Evolutionary conservation across 1,284 basidiomycete species (phyloP).

Genomic region (Boletus albobrunnescens): DNA sequence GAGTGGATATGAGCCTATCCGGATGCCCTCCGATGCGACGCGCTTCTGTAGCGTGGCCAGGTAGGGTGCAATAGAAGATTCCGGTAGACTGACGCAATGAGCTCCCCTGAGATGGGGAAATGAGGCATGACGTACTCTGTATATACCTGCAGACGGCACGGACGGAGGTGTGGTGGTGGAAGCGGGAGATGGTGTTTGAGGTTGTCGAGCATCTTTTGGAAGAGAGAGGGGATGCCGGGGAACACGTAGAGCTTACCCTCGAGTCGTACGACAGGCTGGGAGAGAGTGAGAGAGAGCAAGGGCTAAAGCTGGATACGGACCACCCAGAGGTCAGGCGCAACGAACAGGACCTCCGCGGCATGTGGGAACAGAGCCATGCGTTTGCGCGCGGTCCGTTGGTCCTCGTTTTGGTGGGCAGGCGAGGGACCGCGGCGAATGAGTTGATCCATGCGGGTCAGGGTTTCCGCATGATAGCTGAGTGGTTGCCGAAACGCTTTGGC

Average conservation of each 20-base stretch:
- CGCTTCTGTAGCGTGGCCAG: slow-evolving; percentile 74
- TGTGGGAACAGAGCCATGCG: slow-evolving; percentile 84
- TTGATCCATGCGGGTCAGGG: slow-evolving; percentile 71
- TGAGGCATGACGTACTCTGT: slow-evolving; percentile 53
- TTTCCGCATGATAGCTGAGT: slow-evolving; percentile 78
- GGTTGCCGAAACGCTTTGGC: slow-evolving; percentile 80
- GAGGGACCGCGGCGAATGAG: slow-evolving; percentile 51
- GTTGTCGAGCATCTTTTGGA: slow-evolving; percentile 74
- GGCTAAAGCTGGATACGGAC: slow-evolving; percentile 33
- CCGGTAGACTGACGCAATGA: slow-evolving; percentile 50
- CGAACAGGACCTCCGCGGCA: slow-evolving; percentile 71
- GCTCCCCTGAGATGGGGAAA: not conserved
- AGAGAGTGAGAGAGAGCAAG: not conserved
- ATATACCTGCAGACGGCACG: slow-evolving; percentile 73
- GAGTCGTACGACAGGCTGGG: slow-evolving; percentile 77
- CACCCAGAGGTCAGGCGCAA: slow-evolving; percentile 79
- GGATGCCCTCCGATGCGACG: slow-evolving; percentile 72
- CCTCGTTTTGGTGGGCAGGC: slow-evolving; percentile 59
- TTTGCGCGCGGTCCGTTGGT: slow-evolving; percentile 69
- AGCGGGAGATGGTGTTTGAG: slow-evolving; percentile 73
- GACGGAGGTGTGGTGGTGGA: slow-evolving; percentile 65
- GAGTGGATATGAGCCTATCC: slow-evolving; percentile 80
- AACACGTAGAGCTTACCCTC: slow-evolving; percentile 83
- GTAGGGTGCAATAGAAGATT: slow-evolving; percentile 88
- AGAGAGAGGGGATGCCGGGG: slow-evolving; percentile 86